Conservation (phyloP, 257 asterid genomes). For the Nicotiana benthamiana region DNA sequence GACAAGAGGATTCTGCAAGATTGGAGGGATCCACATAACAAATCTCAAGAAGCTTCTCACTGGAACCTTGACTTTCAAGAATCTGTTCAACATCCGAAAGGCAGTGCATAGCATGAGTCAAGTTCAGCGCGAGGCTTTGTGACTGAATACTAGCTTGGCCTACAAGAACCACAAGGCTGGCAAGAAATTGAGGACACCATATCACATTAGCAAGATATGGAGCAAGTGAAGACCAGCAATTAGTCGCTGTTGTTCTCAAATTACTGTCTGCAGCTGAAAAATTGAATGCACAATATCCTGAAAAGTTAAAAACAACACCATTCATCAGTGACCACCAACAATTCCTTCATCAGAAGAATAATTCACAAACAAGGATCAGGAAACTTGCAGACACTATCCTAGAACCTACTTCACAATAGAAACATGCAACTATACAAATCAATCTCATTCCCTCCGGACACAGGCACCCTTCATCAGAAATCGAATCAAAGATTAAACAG, state of each 20-base stretch:
- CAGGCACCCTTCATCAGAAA: conserved; percentile 42
- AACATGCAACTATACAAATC: too few species aligned
- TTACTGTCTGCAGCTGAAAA: conserved; percentile 18
- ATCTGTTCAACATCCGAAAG: conserved; percentile 27
- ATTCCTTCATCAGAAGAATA: too few species aligned
- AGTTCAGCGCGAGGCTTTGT: conserved; percentile 12
- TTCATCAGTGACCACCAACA: not conserved
- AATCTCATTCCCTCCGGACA: conserved; percentile 65
- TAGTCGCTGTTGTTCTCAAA: conserved; percentile 18
- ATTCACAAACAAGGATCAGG: too few species aligned
- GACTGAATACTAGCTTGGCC: conserved; percentile 20
- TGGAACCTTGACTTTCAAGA: conserved; percentile 26
- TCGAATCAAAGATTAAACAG: not conserved
- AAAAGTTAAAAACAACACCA: not conserved
- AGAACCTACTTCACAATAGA: too few species aligned
- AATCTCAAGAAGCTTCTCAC: conserved; percentile 18
- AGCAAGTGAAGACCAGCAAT: conserved; percentile 34
- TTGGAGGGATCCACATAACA: conserved; percentile 20
- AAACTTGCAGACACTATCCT: too few species aligned
- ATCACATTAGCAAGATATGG: conserved; percentile 27
- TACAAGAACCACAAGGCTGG: conserved; percentile 20
- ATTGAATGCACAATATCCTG: conserved; percentile 26
- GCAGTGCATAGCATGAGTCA: conserved; percentile 27
- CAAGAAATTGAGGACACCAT: conserved; percentile 31
- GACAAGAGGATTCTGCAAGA: conserved; percentile 32